Base-by-base conservation (phyloP, 257 asterid genomes). In the Solanum chilense region DNA sequence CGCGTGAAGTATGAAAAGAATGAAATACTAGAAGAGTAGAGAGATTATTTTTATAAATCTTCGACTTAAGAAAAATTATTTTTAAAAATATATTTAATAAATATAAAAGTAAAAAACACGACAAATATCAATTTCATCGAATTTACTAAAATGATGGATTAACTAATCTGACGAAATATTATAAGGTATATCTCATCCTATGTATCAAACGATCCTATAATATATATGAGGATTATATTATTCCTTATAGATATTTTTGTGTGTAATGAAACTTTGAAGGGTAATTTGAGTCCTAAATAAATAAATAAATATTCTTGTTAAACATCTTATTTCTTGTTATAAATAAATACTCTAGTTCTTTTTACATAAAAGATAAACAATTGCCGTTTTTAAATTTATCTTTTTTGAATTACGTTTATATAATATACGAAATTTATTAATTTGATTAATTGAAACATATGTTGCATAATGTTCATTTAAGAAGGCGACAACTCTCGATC, bases 11-110 rank as follows among this genome's bases (percentile, higher is more conserved):
- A 7, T 7, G 2, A 56, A 56, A 56, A 56, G 10, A 11, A 10
- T 18, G 11, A 1, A 0, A 6, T 56, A 56, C 0, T 16, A 6
- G 0, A 56, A 2, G n/a, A 56, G 3, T 56, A 18, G 0, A 56
- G 5, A 0, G 0, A 56, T 18, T 56, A 56, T 56, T 56, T 16
- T 16, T 4, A 18, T 56, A 56, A 7, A 56, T 56, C 0, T 56
- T 16, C 2, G 5, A 0, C 1, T 52, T 56, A 7, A 18, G 1
- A 52, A 52, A 52, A 18, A 18, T 0, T 18, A 7, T 56, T 56
- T 56, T 18, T 6, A 7, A 33, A 52, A 52, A 56, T 10, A 56
- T 56, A 7, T 56, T 18, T 56, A 2, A 56, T 16, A 56, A 18
- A 18, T 56, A 18, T 0, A 18, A 56, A 0, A 56, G 2, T 56